A percentile compares a stretch with the other conserved stretches of the same genome.
phyloP scores from a whole-genome alignment of 805 yeast genomes.

The Candida vartiovaarae region DNA sequence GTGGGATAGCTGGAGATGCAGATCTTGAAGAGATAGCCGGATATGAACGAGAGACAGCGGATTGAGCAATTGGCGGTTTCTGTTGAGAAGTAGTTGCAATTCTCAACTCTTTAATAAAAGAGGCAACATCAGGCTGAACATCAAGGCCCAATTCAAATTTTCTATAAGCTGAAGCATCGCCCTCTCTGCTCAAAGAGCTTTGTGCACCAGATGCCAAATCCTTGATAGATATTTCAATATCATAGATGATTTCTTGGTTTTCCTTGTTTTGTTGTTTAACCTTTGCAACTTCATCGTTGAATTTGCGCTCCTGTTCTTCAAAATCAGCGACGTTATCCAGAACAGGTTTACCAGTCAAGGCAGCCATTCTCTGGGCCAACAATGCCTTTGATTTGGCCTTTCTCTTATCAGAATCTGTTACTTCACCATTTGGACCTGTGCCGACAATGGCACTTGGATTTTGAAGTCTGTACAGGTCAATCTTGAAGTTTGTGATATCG shows the following conservation, averaged over 20 bases:
- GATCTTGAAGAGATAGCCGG: not conserved
- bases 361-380: slow-evolving; percentile 82
- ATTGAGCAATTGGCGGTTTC: slow-evolving; percentile 3
- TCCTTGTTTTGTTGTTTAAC: slow-evolving; percentile 38
- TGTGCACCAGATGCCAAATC: slow-evolving; percentile 35
- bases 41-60: not conserved
- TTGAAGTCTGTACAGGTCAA: slow-evolving; percentile 54
- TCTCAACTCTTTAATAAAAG: slow-evolving; percentile 13
- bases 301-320: slow-evolving; percentile 45
- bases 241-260: slow-evolving; percentile 55
- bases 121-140: slow-evolving; percentile 42
- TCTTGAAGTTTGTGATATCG: slow-evolving; percentile 57
- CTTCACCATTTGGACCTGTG: slow-evolving; percentile 79
- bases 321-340: slow-evolving; percentile 30
- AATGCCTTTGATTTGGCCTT: slow-evolving; percentile 74
- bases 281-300: slow-evolving; percentile 14
- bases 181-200: slow-evolving; percentile 28
- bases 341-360: slow-evolving; percentile 71
- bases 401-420: slow-evolving; percentile 75
- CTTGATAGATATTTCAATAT: slow-evolving; percentile 62
- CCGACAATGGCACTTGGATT: slow-evolving; percentile 71
- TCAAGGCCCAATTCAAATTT: slow-evolving; percentile 85
- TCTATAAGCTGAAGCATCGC: slow-evolving; percentile 23
- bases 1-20: slow-evolving; percentile 1
- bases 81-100: no score